Conservation (phyloP, 164 flowering plant species). For the Macadamia integrifolia region DNA sequence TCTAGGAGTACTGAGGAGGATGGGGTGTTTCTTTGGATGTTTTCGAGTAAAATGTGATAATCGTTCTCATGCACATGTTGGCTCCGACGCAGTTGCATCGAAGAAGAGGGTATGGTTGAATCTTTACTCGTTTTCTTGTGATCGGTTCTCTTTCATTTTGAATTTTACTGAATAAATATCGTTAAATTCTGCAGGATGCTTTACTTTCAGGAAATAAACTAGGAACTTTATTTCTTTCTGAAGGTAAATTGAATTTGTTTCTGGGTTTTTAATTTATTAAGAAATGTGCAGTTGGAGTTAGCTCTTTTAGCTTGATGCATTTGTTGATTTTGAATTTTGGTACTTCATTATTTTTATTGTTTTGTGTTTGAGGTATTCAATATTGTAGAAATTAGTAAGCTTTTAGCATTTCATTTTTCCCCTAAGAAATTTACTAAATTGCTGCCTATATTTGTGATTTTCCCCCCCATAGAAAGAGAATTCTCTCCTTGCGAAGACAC, state of each 20-base stretch:
- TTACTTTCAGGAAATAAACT: slow-evolving; percentile 32
- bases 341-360: too few relatives aligned
- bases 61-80: slow-evolving; percentile 20
- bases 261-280: too few relatives aligned
- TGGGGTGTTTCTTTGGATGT: slow-evolving; percentile 70
- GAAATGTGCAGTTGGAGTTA: background rate
- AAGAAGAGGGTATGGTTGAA: slow-evolving; percentile 21
- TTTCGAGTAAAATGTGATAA: slow-evolving; percentile 43
- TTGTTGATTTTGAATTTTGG: background rate
- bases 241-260: slow-evolving; percentile 27
- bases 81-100: slow-evolving; percentile 21
- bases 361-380: background rate
- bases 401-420: background rate
- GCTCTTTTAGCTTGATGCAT: background rate
- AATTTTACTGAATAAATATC: background rate
- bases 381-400: background rate
- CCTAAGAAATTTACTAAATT: background rate
- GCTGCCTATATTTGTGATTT: background rate
- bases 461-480: slow-evolving; percentile 21
- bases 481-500: slow-evolving; percentile 18
- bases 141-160: too few relatives aligned
- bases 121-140: background rate
- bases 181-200: slow-evolving; percentile 28
- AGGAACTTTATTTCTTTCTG: slow-evolving; percentile 35
- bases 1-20: slow-evolving; percentile 20